Evolutionary conservation across 1,284 basidiomycete species (phyloP).

Genomic region (Cutaneotrichosporon sp.): DNA sequence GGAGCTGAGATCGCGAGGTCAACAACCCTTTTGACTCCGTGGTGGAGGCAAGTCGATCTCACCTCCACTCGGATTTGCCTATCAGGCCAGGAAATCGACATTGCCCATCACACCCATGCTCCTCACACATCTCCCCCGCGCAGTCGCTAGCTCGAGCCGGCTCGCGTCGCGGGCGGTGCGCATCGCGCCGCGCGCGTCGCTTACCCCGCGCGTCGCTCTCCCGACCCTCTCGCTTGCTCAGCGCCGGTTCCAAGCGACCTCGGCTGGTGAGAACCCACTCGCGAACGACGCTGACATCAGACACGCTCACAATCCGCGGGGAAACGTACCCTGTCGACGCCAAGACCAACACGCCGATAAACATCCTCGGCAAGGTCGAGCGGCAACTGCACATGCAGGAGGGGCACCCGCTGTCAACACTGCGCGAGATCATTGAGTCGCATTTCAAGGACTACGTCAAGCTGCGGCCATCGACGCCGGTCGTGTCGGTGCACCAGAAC

Average conservation of each 20-base stretch:
- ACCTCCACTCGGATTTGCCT: neutral
- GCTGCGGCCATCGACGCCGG: conserved; percentile 69
- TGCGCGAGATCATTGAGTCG: conserved; percentile 78
- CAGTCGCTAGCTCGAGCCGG: conserved; percentile 15
- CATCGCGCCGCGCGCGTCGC: neutral
- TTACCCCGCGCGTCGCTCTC: neutral
- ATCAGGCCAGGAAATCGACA: neutral
- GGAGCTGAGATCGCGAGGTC: too few species aligned
- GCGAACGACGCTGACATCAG: neutral
- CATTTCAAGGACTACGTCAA: conserved; percentile 61
- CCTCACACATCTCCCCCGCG: conserved; percentile 18
- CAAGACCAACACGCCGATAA: conserved; percentile 79
- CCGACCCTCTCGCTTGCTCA: neutral
- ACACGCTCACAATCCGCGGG: conserved; percentile 38
- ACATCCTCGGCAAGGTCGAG: conserved; percentile 74
- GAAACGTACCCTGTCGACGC: conserved; percentile 66
- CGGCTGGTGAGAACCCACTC: neutral
- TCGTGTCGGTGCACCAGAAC: conserved; percentile 88
- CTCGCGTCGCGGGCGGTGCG: neutral
- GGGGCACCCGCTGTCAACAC: conserved; percentile 80
- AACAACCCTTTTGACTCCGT: neutral
- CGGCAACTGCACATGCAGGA: conserved; percentile 71
- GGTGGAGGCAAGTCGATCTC: neutral
- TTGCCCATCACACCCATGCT: conserved; percentile 11
- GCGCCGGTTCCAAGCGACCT: conserved; percentile 4